These are phyloP conservation scores for Yarrowia sp. DNA, from an alignment of 805 yeast species.

Conservation along the genomic window DNA sequence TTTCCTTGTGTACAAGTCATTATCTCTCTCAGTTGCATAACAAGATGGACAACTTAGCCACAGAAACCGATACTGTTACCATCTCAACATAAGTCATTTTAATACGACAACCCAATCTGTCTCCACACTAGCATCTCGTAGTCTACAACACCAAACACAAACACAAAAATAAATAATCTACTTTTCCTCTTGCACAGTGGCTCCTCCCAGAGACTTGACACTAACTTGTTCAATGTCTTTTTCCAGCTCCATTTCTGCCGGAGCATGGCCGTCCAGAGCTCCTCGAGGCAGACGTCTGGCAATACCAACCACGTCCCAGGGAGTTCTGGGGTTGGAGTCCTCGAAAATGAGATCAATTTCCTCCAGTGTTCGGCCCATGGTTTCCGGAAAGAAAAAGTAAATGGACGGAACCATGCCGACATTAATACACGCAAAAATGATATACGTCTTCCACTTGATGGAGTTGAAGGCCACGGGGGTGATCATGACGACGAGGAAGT, in stretches of 20 bases:
- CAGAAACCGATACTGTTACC: no score
- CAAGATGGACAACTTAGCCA: no score
- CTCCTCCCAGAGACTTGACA: background rate
- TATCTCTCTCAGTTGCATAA: no score
- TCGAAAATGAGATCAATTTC: constrained; percentile 13
- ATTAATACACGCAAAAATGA: background rate
- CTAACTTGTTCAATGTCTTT: background rate
- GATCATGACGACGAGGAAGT: background rate
- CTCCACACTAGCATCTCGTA: no score
- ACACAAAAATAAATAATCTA: background rate
- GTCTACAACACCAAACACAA: no score
- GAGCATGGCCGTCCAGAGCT: background rate
- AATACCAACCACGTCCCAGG: constrained; percentile 5
- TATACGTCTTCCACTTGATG: constrained; percentile 1
- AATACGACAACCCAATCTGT: no score
- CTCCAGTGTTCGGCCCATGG: constrained; percentile 4
- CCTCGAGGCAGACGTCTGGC: background rate
- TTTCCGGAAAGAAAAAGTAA: constrained; percentile 9
- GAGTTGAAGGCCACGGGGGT: constrained; percentile 9
- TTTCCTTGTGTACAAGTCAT: no score
- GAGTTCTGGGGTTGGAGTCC: constrained; percentile 31
- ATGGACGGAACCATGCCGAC: background rate
- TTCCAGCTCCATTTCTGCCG: background rate
- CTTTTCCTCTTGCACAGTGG: no score
- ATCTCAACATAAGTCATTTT: no score